These are phyloP conservation scores for Globisporangium perplexum DNA, from an alignment of 352 stramenopile genomes.

Conservation along the genomic window DNA sequence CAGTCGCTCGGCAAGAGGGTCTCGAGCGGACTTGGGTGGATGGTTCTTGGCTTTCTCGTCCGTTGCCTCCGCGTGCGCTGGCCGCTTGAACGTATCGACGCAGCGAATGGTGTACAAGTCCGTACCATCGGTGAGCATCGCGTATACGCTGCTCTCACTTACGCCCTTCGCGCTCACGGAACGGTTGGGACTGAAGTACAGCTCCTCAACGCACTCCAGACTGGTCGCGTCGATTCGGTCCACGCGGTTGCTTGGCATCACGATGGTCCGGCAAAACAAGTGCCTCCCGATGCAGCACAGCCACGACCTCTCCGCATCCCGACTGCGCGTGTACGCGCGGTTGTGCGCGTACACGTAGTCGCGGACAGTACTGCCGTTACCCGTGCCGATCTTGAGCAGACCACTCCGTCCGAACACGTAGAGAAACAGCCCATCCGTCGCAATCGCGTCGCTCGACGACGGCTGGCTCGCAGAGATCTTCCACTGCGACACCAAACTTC, in stretches of 20 bases:
- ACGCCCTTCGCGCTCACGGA: constrained; percentile 24
- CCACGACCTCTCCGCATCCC: constrained; percentile 72
- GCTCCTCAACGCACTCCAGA: constrained; percentile 39
- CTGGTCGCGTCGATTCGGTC: constrained; percentile 48
- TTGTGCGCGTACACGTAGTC: constrained; percentile 74
- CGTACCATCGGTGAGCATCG: constrained; percentile 58
- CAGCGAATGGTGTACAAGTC: constrained; percentile 63
- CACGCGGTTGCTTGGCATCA: constrained; percentile 57
- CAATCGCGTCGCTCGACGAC: constrained; percentile 63
- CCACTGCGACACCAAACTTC: constrained; percentile 56
- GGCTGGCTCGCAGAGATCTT: constrained; percentile 58
- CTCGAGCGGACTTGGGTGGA: neutral
- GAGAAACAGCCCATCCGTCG: constrained; percentile 58
- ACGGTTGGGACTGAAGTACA: constrained; percentile 45
- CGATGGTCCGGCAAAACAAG: constrained; percentile 70
- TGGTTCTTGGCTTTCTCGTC: constrained; percentile 23
- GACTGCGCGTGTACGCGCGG: constrained; percentile 40
- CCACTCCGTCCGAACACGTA: constrained; percentile 64
- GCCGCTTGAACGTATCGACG: constrained; percentile 49
- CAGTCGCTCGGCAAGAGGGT: constrained; percentile 3
- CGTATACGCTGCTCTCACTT: constrained; percentile 61
- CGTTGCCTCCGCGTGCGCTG: constrained; percentile 18
- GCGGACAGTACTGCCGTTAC: constrained; percentile 49
- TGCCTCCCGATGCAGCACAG: constrained; percentile 55
- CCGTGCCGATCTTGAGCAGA: constrained; percentile 68